Base-by-base conservation (phyloP, 2,329 filamentous ascomycete genomes). In the Apiospora phragmitis region DNA sequence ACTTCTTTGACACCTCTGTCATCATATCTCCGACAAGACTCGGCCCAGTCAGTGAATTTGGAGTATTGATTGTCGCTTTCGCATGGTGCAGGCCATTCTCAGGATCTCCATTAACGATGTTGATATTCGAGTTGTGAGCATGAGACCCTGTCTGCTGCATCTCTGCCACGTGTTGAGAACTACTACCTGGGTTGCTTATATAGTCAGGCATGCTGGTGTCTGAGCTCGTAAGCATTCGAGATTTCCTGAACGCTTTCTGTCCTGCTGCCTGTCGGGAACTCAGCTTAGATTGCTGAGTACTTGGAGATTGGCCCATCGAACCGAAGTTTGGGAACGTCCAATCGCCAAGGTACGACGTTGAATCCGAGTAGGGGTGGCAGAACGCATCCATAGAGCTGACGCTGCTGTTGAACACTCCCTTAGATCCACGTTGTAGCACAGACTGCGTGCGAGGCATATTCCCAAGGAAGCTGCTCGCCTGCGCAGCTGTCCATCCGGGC, bases 171-270 rank as follows among this genome's bases (percentile, higher is more conserved):
- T 77, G 71, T 2, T 76, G 72, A 9, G 71, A 65, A 49, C 70
- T 74, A n/a, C 71, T 67, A 14, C 51, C 38, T 8, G 71, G 69
- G 65, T 71, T 73, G 38, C 71, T 70, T 29, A 73, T 72, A 35
- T 83, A 86, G 72, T 86, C 83, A 1, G 81, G 79, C 82, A 86
- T 84, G 75, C 79, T 83, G 7, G 75, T 75, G 72, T 86, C 84
- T 1, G 81, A 82, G 70, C 76, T 81, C 0, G 79, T 79, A 26
- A 75, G 67, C 70, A 76, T 79, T 69, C 73, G 75, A 42, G 80
- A 76, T 8, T 71, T 70, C 70, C 75, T 69, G 71, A 68, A 16
- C 49, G 67, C 41, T 72, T 75, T 69, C 69, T 72, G 73, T 43
- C 43, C 71, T 11, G 75, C 66, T 21, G 73, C 43, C 47, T 72